Evolutionary conservation across 2,329 filamentous ascomycete genomes (phyloP).

Genomic region (Cytospora chrysosperma): DNA sequence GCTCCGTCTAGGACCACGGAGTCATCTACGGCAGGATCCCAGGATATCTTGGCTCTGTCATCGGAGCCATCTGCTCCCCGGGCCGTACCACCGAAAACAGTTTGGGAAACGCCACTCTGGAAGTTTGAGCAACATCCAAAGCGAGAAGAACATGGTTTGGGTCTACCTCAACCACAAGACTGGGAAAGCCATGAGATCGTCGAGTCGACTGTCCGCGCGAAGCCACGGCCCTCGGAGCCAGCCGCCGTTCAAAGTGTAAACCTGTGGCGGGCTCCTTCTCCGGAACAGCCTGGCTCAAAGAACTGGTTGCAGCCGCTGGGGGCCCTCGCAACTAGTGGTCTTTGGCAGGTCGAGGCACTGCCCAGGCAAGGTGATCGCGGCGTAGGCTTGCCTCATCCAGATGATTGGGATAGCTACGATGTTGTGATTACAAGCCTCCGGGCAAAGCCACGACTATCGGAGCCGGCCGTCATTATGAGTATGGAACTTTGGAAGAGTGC

Average conservation of each 20-base stretch:
- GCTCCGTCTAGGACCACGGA: background rate
- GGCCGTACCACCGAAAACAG: background rate
- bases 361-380: too few relatives aligned
- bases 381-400: too few relatives aligned
- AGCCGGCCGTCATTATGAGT: constrained; percentile 37
- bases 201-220: constrained; percentile 31
- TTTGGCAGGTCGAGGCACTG: too few relatives aligned
- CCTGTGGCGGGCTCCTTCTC: constrained; percentile 34
- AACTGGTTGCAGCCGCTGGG: constrained; percentile 2
- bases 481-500: constrained; percentile 31
- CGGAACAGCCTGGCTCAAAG: constrained; percentile 8
- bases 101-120: constrained; percentile 15
- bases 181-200: constrained; percentile 38
- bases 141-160: constrained; percentile 24
- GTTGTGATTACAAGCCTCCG: too few relatives aligned
- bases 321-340: too few relatives aligned
- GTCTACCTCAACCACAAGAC: constrained; percentile 40
- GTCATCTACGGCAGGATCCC: background rate
- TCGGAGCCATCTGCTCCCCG: background rate
- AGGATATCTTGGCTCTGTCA: background rate
- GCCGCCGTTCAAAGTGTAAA: constrained; percentile 37
- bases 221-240: constrained; percentile 32
- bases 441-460: constrained; percentile 29
- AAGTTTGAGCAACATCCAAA: background rate
- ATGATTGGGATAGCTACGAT: too few relatives aligned